Base-by-base conservation (phyloP, 2,329 filamentous ascomycete genomes). In the Amauroascus niger region DNA sequence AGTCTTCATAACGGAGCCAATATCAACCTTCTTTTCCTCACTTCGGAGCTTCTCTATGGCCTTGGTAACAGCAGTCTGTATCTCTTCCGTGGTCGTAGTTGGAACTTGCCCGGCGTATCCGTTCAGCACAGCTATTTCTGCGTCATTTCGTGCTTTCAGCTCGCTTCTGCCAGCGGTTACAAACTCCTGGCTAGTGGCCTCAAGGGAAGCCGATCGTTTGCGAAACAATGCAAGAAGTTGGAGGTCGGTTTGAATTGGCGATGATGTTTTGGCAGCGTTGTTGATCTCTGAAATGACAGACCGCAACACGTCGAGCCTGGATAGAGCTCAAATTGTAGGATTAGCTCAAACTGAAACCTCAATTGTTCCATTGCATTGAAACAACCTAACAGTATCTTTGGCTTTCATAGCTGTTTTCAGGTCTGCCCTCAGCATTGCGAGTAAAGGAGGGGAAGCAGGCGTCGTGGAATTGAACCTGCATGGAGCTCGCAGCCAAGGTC, bases 351-450 rank as follows among this genome's bases (percentile, higher is more conserved):
- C 53, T 41, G 51, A 53, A 45, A 32, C 40, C 16, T 51, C 16
- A 18, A 41, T 20, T 22, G n/a, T 26, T 26, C 28, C 5, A 35
- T 9, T 32, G 26, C 18, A 24, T 28, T 41, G 9, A 44, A 55
- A 56, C 32, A 64, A 75, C 74, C 71, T 70, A 13, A 68, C 59
- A 20, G 65, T 71, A 56, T 77, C 74, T 63, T 75, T 76, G 14
- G 73, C 73, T 58, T 68, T 67, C 74, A 77, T 75, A 46, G 74
- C 74, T 40, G 62, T 65, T 61, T 76, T 77, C 43, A 77, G 63
- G 61, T 76, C 74, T 55, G 67, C 60, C 52, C 70, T 69, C 53
- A 76, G 62, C 55, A 69, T 72, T 45, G 65, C 60, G 61, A 76
- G 69, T 53, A 76, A 63, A 9, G 73, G 70, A 53, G 74, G 71